A percentile compares a stretch with the other conserved stretches of the same genome.
These are phyloP conservation scores for Magnusiomyces tetraspermus DNA, from an alignment of 1,139 yeast genomes.

Conservation along the genomic window DNA sequence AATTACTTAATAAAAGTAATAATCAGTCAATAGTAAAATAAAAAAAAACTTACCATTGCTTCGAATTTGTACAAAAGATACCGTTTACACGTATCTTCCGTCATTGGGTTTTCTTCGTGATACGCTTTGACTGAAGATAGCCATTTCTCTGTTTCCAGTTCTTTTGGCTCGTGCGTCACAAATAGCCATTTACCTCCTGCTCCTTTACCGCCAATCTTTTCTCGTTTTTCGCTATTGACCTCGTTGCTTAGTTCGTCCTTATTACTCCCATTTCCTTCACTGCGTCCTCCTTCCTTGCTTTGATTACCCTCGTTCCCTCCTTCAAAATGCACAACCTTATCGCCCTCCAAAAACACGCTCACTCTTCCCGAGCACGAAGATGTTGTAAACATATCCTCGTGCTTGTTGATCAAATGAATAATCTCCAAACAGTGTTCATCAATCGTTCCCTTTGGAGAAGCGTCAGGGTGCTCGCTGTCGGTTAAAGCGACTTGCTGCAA, in stretches of 20 bases:
- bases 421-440: slow-evolving; percentile 66
- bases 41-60: slow-evolving; percentile 39
- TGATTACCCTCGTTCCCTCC: slow-evolving; percentile 11
- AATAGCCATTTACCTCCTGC: slow-evolving; percentile 78
- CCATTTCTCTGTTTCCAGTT: slow-evolving; percentile 47
- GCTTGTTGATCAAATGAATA: slow-evolving; percentile 54
- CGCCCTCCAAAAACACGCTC: slow-evolving; percentile 69
- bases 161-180: slow-evolving; percentile 55
- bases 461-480: slow-evolving; percentile 44
- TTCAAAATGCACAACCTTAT: slow-evolving; percentile 11
- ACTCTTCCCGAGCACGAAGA: slow-evolving; percentile 85
- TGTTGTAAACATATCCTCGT: slow-evolving; percentile 66
- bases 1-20: not conserved
- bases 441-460: slow-evolving; percentile 78
- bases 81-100: slow-evolving; percentile 32
- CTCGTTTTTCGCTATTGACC: slow-evolving; percentile 22
- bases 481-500: slow-evolving; percentile 45
- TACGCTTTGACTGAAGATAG: slow-evolving; percentile 19
- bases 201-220: slow-evolving; percentile 73
- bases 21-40: not conserved
- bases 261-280: slow-evolving; percentile 15
- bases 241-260: not conserved
- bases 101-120: slow-evolving; percentile 1
- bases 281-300: not conserved
- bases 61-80: slow-evolving; percentile 68